A percentile compares a stretch with the other conserved stretches of the same genome.
Evolutionary conservation across 768 basidiomycete species (phyloP).

Genomic region (Calocera viscosa): DNA sequence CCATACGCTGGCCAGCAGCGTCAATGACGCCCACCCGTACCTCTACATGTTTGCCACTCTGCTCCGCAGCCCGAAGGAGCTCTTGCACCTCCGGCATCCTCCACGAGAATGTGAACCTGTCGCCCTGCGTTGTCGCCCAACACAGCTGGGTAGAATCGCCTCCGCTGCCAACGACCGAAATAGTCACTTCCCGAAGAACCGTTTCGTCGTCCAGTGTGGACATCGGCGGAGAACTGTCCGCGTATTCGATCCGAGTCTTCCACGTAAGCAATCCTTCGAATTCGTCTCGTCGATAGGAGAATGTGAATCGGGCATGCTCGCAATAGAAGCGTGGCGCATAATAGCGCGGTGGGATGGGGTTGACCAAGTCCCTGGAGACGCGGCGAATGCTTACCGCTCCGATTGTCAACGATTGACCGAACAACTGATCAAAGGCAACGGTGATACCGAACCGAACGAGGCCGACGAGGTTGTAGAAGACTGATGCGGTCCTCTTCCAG

Average conservation of each 20-base stretch:
- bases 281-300: background rate
- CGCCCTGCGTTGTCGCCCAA: background rate
- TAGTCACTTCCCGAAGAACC: background rate
- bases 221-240: background rate
- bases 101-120: background rate
- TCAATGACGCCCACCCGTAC: background rate
- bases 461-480: background rate
- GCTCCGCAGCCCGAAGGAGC: background rate
- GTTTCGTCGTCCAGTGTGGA: background rate
- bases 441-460: background rate
- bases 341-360: background rate
- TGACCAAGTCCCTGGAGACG: background rate
- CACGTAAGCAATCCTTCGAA: background rate
- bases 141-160: background rate
- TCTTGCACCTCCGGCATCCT: background rate
- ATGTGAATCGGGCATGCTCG: background rate
- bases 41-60: background rate
- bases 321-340: background rate
- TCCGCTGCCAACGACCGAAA: background rate
- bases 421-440: background rate
- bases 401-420: background rate
- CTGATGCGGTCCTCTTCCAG: background rate
- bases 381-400: background rate
- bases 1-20: background rate
- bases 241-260: background rate